Base-by-base conservation (phyloP, 2,329 filamentous ascomycete species). In the Pestalotiopsis sp. region DNA sequence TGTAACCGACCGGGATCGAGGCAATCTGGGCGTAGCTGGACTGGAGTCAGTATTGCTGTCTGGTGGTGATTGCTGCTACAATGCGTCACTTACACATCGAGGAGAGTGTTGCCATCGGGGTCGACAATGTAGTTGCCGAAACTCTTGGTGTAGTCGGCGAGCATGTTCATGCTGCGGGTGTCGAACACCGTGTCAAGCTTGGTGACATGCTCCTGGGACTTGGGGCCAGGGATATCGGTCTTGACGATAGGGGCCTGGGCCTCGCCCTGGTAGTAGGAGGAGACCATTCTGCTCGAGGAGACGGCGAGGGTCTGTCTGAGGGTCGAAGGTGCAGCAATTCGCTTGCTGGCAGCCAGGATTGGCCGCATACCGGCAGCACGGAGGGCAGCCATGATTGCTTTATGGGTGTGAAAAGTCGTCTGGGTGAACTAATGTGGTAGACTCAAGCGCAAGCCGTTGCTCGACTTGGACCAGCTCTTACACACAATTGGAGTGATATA, bases 1-100 rank as follows among this genome's bases (percentile, higher is more conserved):
- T 97, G 88, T 97, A 97, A 70, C 94, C 94, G 60, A 97, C 86
- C 3, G 94, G 93, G 75, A 97, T 97, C 57, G 93, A 97, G 71
- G 94, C 94, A 77, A 97, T 97, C 82, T 97, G 94, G 65, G 94
- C 93, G 78, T 95, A 95, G 69, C 91, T 92, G 73, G 68, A 14
- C 9, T 56, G 59, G 17, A 36, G 68, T 74, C 41, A 73, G 72
- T 70, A 66, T 63, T 17, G 12, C 20, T 13, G n/a, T 45, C 31
- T 36, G 7, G 31, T 7, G 7, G 67, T 38, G 52, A 61, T 41
- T 25, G 45, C 61, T 27, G 14, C 45, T 17, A 4, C 20, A 36
- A 3, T 41, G 9, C 40, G 49, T 36, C 23, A 79, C 87, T 82
- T 83, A 91, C 83, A 93, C 91, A 75, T 93, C 91, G n/a, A 93